Conservation (phyloP, 768 basidiomycete species). For the Psilocybe cubensis region DNA sequence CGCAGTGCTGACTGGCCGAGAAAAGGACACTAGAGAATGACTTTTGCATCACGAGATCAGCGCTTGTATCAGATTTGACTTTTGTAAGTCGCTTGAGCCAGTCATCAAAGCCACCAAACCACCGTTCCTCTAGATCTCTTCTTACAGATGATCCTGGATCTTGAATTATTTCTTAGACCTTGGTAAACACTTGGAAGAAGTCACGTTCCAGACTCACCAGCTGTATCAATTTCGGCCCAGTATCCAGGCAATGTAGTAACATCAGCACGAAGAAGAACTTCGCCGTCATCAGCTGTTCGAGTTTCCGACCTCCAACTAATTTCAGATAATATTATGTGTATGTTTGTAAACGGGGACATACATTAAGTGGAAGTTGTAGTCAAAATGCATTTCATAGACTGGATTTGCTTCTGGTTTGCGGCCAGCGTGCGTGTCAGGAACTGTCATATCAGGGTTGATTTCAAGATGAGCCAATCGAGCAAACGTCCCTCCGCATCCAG, state of each 20-base stretch:
- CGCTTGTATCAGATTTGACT: neutral
- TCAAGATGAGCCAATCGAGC: neutral
- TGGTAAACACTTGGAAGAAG: neutral
- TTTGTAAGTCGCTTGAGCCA: neutral
- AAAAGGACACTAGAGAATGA: neutral
- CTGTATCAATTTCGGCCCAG: neutral
- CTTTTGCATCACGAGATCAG: neutral
- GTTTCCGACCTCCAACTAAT: neutral
- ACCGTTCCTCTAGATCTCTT: neutral
- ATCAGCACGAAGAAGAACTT: neutral
- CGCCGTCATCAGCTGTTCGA: neutral
- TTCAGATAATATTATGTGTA: neutral
- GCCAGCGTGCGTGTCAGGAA: neutral
- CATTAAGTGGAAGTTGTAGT: neutral
- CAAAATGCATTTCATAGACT: neutral
- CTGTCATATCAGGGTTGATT: neutral
- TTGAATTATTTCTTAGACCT: neutral
- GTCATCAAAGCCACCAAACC: neutral
- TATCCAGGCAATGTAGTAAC: neutral
- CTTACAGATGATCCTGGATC: neutral
- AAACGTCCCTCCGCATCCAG: neutral
- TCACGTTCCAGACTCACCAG: neutral
- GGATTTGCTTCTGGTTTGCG: neutral
- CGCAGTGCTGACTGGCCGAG: neutral
- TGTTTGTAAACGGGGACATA: neutral